These are phyloP conservation scores for Penicillium arizonense DNA, from an alignment of 495 filamentous ascomycete species.

Conservation along the genomic window DNA sequence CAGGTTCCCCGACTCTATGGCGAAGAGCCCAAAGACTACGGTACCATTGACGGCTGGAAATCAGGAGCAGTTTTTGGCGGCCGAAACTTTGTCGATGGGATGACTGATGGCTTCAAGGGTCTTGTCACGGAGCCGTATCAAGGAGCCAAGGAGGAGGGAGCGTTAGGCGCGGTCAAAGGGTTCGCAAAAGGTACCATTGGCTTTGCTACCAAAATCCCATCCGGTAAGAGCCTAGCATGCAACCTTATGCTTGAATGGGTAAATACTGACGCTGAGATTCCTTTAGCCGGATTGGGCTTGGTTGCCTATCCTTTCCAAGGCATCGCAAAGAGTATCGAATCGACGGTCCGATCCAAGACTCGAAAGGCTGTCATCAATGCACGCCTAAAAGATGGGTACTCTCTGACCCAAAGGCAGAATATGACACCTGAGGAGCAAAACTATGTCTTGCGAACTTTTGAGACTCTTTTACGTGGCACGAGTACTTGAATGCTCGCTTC, in stretches of 20 bases:
- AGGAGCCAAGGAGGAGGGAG: constrained; percentile 58
- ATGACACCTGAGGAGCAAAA: neutral
- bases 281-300: constrained; percentile 7
- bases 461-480: neutral
- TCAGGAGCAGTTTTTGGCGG: constrained; percentile 29
- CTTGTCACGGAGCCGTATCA: constrained; percentile 62
- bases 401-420: neutral
- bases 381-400: neutral
- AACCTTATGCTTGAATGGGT: neutral
- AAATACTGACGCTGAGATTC: neutral
- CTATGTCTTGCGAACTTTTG: neutral
- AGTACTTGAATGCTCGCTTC: too few relatives aligned
- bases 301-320: constrained; percentile 13
- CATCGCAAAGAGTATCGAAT: constrained; percentile 10
- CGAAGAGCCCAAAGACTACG: constrained; percentile 47
- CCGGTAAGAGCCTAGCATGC: constrained; percentile 15
- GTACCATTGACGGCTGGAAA: constrained; percentile 33
- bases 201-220: constrained; percentile 60
- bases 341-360: neutral
- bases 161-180: constrained; percentile 61
- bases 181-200: constrained; percentile 74
- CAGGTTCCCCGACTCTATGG: constrained; percentile 79
- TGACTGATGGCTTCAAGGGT: constrained; percentile 72
- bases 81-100: constrained; percentile 64
- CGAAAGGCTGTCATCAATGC: constrained; percentile 1